phyloP scores from a whole-genome alignment of 1,284 basidiomycete genomes.

The Cryptococcus depauperatus region DNA sequence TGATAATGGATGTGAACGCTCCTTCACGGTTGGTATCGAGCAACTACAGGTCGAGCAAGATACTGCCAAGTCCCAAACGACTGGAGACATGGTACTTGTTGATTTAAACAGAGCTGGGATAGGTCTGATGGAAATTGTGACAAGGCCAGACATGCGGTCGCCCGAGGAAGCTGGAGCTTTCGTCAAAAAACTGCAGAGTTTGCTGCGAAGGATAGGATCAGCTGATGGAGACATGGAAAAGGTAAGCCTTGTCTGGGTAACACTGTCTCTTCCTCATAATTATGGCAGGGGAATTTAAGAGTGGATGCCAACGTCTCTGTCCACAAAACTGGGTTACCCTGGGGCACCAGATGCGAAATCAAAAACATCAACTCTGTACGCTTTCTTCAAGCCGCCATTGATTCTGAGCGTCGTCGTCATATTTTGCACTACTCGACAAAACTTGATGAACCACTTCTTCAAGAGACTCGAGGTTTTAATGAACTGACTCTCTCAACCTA shows the following conservation, averaged over 20 bases:
- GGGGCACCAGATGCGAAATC: constrained; percentile 86
- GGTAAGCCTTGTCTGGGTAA: constrained; percentile 46
- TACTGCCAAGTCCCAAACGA: constrained; percentile 81
- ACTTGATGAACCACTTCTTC: constrained; percentile 42
- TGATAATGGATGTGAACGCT: constrained; percentile 41
- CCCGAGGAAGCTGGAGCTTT: constrained; percentile 89
- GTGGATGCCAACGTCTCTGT: constrained; percentile 96
- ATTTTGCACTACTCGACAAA: constrained; percentile 31
- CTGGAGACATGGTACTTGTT: constrained; percentile 57
- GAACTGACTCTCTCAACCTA: constrained; percentile 74
- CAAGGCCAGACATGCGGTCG: constrained; percentile 81
- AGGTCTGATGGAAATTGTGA: constrained; percentile 92
- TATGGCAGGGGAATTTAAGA: constrained; percentile 75
- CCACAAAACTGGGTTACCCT: constrained; percentile 56
- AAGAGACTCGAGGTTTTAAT: constrained; percentile 89
- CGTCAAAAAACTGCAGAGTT: constrained; percentile 70
- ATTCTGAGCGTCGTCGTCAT: constrained; percentile 49
- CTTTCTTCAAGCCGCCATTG: constrained; percentile 77
- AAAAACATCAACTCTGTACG: constrained; percentile 93
- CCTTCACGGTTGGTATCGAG: constrained; percentile 61
- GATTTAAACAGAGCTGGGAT: constrained; percentile 88
- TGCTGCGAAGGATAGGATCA: constrained; percentile 74
- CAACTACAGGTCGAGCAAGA: constrained; percentile 99
- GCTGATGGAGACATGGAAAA: constrained; percentile 98
- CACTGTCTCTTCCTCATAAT: too few species aligned